Conservation (phyloP, 2,329 filamentous ascomycete genomes). For the Aspergillus ochraceus region DNA sequence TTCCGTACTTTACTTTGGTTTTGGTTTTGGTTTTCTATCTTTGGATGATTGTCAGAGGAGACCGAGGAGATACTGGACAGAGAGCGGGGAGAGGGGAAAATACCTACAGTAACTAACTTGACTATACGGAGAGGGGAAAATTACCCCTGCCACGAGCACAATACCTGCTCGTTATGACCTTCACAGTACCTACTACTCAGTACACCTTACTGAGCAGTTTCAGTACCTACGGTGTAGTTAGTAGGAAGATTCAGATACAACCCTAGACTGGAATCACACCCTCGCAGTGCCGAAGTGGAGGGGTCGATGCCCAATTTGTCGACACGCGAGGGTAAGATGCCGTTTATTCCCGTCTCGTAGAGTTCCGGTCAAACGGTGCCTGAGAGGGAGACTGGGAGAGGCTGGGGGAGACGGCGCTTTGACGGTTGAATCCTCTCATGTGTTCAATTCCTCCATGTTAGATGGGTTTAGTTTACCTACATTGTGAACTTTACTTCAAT, state of each 20-base stretch:
- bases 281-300: constrained; percentile 13
- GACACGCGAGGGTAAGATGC: constrained; percentile 18
- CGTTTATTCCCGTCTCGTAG: constrained; percentile 17
- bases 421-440: background rate
- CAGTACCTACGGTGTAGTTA: no score
- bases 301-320: constrained; percentile 22
- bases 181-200: background rate
- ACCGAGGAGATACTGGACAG: background rate
- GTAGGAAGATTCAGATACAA: background rate
- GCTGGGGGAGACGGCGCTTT: background rate
- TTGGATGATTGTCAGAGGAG: background rate
- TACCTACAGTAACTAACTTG: background rate
- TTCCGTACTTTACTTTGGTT: background rate
- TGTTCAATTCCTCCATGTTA: no score
- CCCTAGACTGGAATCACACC: background rate
- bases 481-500: no score
- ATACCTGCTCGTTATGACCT: no score
- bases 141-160: no score
- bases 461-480: no score
- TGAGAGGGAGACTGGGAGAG: background rate
- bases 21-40: no score
- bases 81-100: background rate
- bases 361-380: background rate
- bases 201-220: background rate
- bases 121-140: no score